Evolutionary conservation across 495 filamentous ascomycete species (phyloP), one percentile per base, ranked within the genome.

Genomic region (Friedmanniomyces simplex): DNA sequence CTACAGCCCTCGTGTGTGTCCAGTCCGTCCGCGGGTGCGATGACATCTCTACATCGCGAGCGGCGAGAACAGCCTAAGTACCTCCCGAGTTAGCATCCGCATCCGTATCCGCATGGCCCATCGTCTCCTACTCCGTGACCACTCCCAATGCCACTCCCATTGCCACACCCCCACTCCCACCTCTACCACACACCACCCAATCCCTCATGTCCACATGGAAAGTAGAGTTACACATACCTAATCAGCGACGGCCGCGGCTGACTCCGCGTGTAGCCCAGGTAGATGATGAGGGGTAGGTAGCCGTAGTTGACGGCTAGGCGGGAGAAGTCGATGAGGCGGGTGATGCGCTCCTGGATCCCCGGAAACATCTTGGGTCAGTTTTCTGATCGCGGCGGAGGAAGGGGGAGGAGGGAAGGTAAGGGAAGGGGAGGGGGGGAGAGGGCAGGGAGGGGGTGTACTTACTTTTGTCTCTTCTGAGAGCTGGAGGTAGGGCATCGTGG

Each of bases 381-480:
- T 50, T 24, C n/a, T 57, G 59, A 1, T 14, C 24, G 8, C 55
- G 21, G 36, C n/a, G n/a, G n/a, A n/a, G n/a, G 13, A 47, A 11
- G 37, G 42, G 26, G 41, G 25, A 20, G 25, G 57, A 26, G 18
- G 45, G 37, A 46, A 4, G 21, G 1, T 11, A 20, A 57, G 28
- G 10, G 28, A 10, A 32, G 28, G 22, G 21, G 57, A 25, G 16
- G 42, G 37, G 42, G 3, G 28, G 10, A 10, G 28, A 32, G 28
- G 28, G 10, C 4, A 10, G 10, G 28, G 28, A 32, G 28, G 10
- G 28, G 28, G 28, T 32, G 28, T 67, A 95, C 91, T 84, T 67
- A 95, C 91, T 84, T 96, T 97, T 62, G 89, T 88, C 74, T 98
- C 93, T 71, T 98, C 93, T 36, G 93, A 98, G 61, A 97, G 84